Evolutionary conservation across 805 yeast genomes (phyloP).

Genomic region (Tetrapisispora pingtungensis): DNA sequence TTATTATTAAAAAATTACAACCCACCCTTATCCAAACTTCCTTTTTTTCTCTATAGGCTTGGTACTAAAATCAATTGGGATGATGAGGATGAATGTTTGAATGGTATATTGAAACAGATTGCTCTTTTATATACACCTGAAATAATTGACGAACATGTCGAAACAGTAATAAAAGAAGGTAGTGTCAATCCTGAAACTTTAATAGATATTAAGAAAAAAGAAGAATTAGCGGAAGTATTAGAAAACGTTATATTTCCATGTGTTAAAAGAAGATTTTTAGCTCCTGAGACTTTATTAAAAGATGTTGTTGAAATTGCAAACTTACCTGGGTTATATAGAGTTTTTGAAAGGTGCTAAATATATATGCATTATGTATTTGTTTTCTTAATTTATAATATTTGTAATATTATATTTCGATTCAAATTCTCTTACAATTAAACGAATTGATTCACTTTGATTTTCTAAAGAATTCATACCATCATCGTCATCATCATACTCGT

Average conservation of each 20-base stretch:
- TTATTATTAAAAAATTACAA: constrained; percentile 51
- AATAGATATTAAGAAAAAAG: constrained; percentile 18
- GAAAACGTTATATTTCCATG: constrained; percentile 59
- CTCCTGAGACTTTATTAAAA: constrained; percentile 40
- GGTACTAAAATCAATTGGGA: constrained; percentile 53
- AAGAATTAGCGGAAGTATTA: constrained; percentile 31
- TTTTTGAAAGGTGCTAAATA: constrained; percentile 80
- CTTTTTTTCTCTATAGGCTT: constrained; percentile 54
- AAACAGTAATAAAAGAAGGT: constrained; percentile 2
- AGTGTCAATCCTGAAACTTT: constrained; percentile 18
- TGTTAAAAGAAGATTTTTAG: constrained; percentile 52
- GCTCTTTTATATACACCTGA: constrained; percentile 69
- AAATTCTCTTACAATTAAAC: constrained; percentile 12
- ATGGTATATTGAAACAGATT: constrained; percentile 54
- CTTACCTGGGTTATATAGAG: constrained; percentile 80
- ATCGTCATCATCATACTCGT: constrained; percentile 1
- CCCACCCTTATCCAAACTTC: constrained; percentile 56
- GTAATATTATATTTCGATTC: constrained; percentile 14
- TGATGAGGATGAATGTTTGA: constrained; percentile 59
- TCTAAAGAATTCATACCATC: background rate
- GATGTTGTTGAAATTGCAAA: constrained; percentile 80
- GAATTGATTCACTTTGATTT: constrained; percentile 9
- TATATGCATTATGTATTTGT: background rate
- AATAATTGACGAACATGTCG: constrained; percentile 19
- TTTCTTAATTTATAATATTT: constrained; percentile 5